phyloP scores from a whole-genome alignment of 805 yeast species.

The Starmerella floricola region DNA sequence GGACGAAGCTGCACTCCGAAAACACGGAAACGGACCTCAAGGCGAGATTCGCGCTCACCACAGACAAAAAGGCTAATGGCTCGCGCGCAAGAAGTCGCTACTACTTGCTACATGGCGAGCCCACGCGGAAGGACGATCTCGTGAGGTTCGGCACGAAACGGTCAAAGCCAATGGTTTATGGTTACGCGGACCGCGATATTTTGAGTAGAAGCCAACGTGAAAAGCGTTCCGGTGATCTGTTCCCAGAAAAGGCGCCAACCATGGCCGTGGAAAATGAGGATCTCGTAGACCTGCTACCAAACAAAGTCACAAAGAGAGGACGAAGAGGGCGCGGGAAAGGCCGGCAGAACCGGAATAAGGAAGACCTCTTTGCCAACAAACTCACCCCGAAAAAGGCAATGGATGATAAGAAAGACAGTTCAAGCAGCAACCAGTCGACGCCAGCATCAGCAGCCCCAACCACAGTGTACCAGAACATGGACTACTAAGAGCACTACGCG shows the following conservation, averaged over 20 bases:
- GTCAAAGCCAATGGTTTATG: conserved; percentile 23
- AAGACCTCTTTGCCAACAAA: conserved; percentile 19
- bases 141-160: conserved; percentile 23
- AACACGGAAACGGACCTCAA: conserved; percentile 29
- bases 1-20: conserved; percentile 30
- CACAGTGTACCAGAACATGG: conserved; percentile 19
- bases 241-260: conserved; percentile 20
- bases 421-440: conserved; percentile 2
- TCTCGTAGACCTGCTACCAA: conserved; percentile 30
- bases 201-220: conserved; percentile 4
- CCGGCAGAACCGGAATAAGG: conserved; percentile 9
- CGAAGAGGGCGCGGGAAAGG: conserved; percentile 4
- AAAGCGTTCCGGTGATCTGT: conserved; percentile 20
- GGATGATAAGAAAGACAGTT: not conserved
- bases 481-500: conserved; percentile 9
- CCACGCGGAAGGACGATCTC: conserved; percentile 31
- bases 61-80: conserved; percentile 46
- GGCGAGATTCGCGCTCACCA: conserved; percentile 40
- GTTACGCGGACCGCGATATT: conserved; percentile 13
- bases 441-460: too few relatives aligned
- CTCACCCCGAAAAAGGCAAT: conserved; percentile 3
- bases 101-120: conserved; percentile 61
- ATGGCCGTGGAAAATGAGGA: conserved; percentile 8
- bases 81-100: conserved; percentile 50
- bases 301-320: conserved; percentile 18